Evolutionary conservation across 164 flowering plant species (phyloP), one percentile per base, ranked within the genome.

Genomic region (Brasenia schreberi): DNA sequence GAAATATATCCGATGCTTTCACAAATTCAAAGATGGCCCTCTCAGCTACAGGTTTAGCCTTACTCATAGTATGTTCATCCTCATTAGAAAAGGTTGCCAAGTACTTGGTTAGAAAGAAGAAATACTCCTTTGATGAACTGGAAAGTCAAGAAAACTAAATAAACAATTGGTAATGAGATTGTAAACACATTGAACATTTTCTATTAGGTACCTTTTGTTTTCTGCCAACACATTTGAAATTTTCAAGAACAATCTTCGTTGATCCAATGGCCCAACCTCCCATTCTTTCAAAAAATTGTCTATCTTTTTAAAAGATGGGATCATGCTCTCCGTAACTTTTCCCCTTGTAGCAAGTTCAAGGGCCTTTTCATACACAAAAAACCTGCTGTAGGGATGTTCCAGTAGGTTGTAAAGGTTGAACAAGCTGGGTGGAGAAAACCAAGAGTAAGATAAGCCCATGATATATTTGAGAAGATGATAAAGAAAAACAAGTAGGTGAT

Each of bases 1-100:
- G 94, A 77, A 88, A 92, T 81, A 83, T 77, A 66, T 88, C 95
- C 42, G 97, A 86, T 39, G 92, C 82, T 83, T 81, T 92, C 67
- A 95, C 89, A 81, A 95, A 91, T 65, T 89, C 99, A 42, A 91
- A 69, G 59, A 92, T 78, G 59, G 97, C 81, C 33, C 72, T 84
- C 18, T 82, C 96, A 62, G 97, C 97, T 77, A 85, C 97, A 69
- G 85, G 97, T 77, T 88, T 91, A 69, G 96, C 93, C 74, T 94
- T 93, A 81, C 70, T 72, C 80, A 91, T 68, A 17, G 77, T 68
- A 67, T 77, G 39, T 60, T 80, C 81, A 81, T 91, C 97, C 71
- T 89, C 96, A 66, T 79, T 81, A 39, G 88, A 85, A 78, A 92
- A 95, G n/a, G 97, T 89, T 59, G 79, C 92, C 78, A 95, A 80